These are phyloP conservation scores for Metschnikowia borealis DNA, from an alignment of 805 yeast genomes.

Conservation along the genomic window DNA sequence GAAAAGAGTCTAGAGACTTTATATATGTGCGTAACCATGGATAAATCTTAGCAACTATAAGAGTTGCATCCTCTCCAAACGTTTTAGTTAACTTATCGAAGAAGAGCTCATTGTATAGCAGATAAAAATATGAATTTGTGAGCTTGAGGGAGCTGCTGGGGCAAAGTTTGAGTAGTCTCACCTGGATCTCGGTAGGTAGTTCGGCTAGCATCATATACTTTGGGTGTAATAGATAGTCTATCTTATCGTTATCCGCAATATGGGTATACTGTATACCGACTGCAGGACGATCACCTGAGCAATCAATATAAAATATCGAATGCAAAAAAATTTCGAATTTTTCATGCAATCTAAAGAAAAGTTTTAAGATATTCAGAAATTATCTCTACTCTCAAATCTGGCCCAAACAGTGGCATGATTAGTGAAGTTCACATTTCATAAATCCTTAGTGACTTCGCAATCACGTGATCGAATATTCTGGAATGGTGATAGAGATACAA, in stretches of 20 bases:
- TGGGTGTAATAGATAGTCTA: background rate
- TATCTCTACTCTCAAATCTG: too few species aligned
- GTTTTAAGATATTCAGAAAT: background rate
- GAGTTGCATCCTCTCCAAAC: slow-evolving; percentile 36
- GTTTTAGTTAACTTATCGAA: slow-evolving; percentile 34
- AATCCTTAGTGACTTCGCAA: background rate
- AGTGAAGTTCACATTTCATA: background rate
- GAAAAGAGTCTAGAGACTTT: slow-evolving; percentile 35
- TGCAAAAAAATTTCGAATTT: background rate
- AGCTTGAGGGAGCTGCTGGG: slow-evolving; percentile 34
- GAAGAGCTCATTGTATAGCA: slow-evolving; percentile 48
- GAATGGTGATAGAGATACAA: slow-evolving; percentile 7
- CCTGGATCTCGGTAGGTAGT: slow-evolving; percentile 45
- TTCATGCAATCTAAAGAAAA: background rate
- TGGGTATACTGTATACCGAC: background rate
- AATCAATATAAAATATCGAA: background rate
- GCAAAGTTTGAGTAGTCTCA: slow-evolving; percentile 27
- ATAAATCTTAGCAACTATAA: slow-evolving; percentile 30
- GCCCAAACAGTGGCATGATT: background rate
- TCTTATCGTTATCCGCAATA: slow-evolving; percentile 2
- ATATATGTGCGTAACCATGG: slow-evolving; percentile 38
- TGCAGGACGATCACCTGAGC: background rate
- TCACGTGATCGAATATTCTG: slow-evolving; percentile 21
- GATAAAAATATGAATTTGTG: slow-evolving; percentile 42
- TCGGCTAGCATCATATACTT: slow-evolving; percentile 11